Conservation (phyloP, 78 protist genomes). For the Polysphondylium violaceum region DNA sequence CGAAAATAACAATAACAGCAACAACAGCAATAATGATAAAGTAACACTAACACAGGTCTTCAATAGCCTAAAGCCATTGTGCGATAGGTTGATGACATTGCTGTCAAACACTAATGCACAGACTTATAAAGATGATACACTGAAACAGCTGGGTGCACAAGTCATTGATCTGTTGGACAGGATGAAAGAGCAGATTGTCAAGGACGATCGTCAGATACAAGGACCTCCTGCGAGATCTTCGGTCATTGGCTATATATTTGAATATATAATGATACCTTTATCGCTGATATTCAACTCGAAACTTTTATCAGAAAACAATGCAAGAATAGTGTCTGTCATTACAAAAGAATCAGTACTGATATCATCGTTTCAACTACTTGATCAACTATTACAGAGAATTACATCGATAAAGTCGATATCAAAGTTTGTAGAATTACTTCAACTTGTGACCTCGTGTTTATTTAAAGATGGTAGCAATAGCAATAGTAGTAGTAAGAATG, state of each 20-base stretch:
- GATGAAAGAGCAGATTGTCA: not conserved
- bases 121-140: not conserved
- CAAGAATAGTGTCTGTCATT: not conserved
- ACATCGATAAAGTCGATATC: not conserved
- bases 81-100: constrained; percentile 31
- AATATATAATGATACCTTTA: constrained; percentile 47
- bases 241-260: constrained; percentile 13
- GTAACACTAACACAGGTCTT: constrained; percentile 8
- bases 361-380: not conserved
- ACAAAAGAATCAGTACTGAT: constrained; percentile 12
- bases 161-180: not conserved
- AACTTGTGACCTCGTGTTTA: not conserved
- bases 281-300: constrained; percentile 19
- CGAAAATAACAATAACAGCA: not conserved
- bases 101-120: constrained; percentile 12
- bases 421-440: constrained; percentile 5
- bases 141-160: not conserved
- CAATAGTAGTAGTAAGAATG: not conserved
- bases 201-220: too few relatives aligned
- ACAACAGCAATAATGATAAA: constrained; percentile 10
- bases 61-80: constrained; percentile 45
- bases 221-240: too few relatives aligned
- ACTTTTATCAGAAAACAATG: not conserved
- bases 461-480: constrained; percentile 1
- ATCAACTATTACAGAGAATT: not conserved